Conservation (phyloP, 2,329 filamentous ascomycete species). For the Fusarium newnesense region DNA sequence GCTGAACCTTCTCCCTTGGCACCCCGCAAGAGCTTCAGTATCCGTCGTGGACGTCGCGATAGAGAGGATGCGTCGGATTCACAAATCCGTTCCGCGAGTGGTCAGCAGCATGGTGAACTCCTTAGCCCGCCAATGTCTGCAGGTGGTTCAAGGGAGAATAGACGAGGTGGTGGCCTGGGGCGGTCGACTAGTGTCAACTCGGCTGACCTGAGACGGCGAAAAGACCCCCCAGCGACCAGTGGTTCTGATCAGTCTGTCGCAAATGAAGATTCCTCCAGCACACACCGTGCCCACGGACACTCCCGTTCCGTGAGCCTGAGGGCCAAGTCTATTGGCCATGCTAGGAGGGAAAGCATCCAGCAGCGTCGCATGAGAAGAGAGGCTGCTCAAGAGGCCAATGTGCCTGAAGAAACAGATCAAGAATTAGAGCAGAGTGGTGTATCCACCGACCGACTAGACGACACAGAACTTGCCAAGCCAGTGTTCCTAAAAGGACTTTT, state of each 20-base stretch:
- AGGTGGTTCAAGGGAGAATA: conserved; percentile 65
- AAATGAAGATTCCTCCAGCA: conserved; percentile 62
- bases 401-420: conserved; percentile 90
- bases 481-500: conserved; percentile 97
- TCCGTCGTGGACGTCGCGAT: conserved; percentile 69
- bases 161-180: conserved; percentile 74
- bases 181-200: conserved; percentile 94
- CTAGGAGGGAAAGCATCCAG: conserved; percentile 91
- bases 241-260: conserved; percentile 80
- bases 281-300: conserved; percentile 61
- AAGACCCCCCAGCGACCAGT: conserved; percentile 78
- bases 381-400: conserved; percentile 77
- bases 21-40: conserved; percentile 89
- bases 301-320: conserved; percentile 73
- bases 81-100: conserved; percentile 65
- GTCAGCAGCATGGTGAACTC: conserved; percentile 80
- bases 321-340: conserved; percentile 89
- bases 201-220: conserved; percentile 79
- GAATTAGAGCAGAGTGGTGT: conserved; percentile 73
- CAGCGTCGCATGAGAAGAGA: conserved; percentile 81
- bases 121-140: conserved; percentile 77
- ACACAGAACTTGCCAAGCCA: conserved; percentile 86
- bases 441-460: conserved; percentile 70
- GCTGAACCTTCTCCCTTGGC: conserved; percentile 68
- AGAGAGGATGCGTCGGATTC: conserved; percentile 60